Evolutionary conservation across 768 basidiomycete genomes (phyloP), one percentile per base, ranked within the genome.

Genomic region (Russula sp.): DNA sequence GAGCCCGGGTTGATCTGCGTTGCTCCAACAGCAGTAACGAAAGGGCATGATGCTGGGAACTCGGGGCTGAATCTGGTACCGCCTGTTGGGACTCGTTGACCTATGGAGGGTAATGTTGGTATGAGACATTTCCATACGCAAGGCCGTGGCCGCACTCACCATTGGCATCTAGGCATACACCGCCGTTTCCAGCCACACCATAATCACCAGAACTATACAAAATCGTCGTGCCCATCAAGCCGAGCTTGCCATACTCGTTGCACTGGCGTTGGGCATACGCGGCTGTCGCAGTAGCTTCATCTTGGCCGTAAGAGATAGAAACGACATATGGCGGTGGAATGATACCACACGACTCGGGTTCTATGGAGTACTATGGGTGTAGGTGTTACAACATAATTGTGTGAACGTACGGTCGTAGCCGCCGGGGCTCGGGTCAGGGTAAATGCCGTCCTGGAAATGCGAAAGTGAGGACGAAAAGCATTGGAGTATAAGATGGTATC

Each of bases 31-130:
- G 67, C 59, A 20, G 69, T 73, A 35, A 81, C 67, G 59, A 71
- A 81, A 22, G 79, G 76, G 56, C 80, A 80, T 3, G 73, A 72
- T 22, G 65, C 73, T 0, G 79, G 79, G 73, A 79, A 80, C 20
- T 49, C 64, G 0, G 77, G 79, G 62, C 73, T 78, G 69, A 81
- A 80, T 41, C 67, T 65, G 7, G 4, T 7, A 52, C 70, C 29
- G 73, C 74, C 32, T 49, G 48, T 3, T 35, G 8, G 25, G 45
- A 5, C 20, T 20, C 18, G 11, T 22, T 56, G 11, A 16, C 43
- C 56, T 34, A 36, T 14, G 18, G 2, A n/a, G 50, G 16, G 16
- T 42, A 34, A 22, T 41, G 20, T 9, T 20, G 38, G 6, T 29
- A 42, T 35, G 22, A 39, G 46, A 45, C 9, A 18, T 22, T 32